Base-by-base conservation (phyloP, 2,329 filamentous ascomycete species). In the Fusarium incarnatum region DNA sequence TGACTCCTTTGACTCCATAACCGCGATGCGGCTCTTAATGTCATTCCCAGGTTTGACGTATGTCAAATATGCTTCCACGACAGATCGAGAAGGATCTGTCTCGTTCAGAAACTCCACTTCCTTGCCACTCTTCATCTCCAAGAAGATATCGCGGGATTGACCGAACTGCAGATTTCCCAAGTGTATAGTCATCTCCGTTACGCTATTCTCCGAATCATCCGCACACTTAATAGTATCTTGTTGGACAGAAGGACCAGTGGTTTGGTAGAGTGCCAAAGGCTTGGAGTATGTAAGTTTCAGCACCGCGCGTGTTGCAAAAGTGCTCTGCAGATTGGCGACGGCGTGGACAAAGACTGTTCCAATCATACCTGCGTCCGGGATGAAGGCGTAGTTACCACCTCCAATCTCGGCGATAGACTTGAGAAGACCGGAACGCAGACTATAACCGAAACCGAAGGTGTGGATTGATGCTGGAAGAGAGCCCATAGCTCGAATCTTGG, bases 311-410 rank as follows among this genome's bases (percentile, higher is more conserved):
- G 80, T 84, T 4, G 87, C 87, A 64, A 84, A 89, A 0, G 88
- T 90, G 4, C 85, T 83, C 70, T 88, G 88, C 3, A 90, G 75
- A 67, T 90, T 89, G 20, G 88, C 88, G 4, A 89, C 82, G 3
- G 88, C 86, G 70, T 90, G 87, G 5, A 89, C 82, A 64, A 90
- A 89, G 6, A 88, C 86, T 5, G 88, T 90, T 5, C 86, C 86
- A 63, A 90, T 86, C 87, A 90, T 89, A 62, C 87, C 86, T 0
- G 86, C 83, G 56, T 90, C 88, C 0, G 87, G 85, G 20, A 90
- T 90, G 67, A 89, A 90, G 11, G 86, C 80, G 60, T 88, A 91
- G 73, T 84, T 87, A 3, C 88, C 88, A 5, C 83, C 80, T 0
- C 86, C 84, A 49, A 86, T 78, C 71, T 90, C 87, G 2, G 88